Conservation (phyloP, 2,329 filamentous ascomycete genomes). For the Fusarium buxicola region DNA sequence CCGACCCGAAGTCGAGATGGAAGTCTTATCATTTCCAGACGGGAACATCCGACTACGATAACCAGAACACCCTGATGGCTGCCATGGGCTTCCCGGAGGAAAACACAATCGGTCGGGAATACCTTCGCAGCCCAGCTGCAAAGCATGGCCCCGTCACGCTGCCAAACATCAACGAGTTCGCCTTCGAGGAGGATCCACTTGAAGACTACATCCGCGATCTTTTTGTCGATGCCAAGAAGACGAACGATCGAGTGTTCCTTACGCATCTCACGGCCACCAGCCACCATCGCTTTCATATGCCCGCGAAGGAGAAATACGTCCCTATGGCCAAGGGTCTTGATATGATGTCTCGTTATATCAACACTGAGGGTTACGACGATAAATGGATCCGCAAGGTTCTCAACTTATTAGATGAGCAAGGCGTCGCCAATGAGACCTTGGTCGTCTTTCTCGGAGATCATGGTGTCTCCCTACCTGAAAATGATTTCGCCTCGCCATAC, state of each 20-base stretch:
- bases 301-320: constrained; percentile 44
- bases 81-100: constrained; percentile 47
- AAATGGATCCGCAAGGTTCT: constrained; percentile 49
- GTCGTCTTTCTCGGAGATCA: constrained; percentile 51
- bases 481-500: constrained; percentile 47
- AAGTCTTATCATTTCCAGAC: constrained; percentile 50
- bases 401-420: constrained; percentile 47
- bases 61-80: constrained; percentile 48
- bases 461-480: constrained; percentile 50
- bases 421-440: constrained; percentile 50
- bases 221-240: constrained; percentile 47
- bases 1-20: constrained; percentile 45
- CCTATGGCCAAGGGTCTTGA: constrained; percentile 44
- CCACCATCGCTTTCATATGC: constrained; percentile 50
- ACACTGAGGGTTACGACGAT: constrained; percentile 49
- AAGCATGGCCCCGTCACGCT: constrained; percentile 47
- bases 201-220: constrained; percentile 50
- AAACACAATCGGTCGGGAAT: constrained; percentile 46
- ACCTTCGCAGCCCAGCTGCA: constrained; percentile 45
- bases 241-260: constrained; percentile 50
- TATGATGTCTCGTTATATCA: constrained; percentile 49
- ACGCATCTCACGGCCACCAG: constrained; percentile 53
- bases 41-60: constrained; percentile 50
- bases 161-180: constrained; percentile 52
- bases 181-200: constrained; percentile 48